Conservation (phyloP, 768 basidiomycete genomes). For the Mycena venus region DNA sequence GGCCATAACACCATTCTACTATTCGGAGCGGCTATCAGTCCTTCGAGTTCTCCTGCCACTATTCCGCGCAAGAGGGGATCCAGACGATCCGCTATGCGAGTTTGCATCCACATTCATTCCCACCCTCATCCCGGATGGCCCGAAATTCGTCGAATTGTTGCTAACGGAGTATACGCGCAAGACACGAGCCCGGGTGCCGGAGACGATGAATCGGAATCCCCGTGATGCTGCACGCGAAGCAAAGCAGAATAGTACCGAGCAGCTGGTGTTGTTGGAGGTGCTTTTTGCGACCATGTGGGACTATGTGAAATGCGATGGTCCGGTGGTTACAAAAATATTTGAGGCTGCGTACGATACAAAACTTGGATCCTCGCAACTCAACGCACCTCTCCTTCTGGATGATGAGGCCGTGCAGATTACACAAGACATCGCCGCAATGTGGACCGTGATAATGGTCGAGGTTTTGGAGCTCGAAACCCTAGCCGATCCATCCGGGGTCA, state of each 20-base stretch:
- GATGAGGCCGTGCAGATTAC: conserved; percentile 77
- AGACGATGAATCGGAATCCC: conserved; percentile 62
- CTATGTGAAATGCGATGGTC: conserved; percentile 74
- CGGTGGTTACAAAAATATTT: conserved; percentile 73
- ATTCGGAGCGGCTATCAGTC: conserved; percentile 81
- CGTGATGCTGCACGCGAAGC: conserved; percentile 74
- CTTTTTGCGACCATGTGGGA: conserved; percentile 93
- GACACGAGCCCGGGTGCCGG: conserved; percentile 63
- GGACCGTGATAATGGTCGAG: conserved; percentile 86
- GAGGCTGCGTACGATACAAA: conserved; percentile 73
- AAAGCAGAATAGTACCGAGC: conserved; percentile 83
- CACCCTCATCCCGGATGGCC: conserved; percentile 73
- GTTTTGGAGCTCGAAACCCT: conserved; percentile 84
- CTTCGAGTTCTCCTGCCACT: conserved; percentile 81
- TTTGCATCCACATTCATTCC: conserved; percentile 70
- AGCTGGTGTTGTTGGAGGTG: conserved; percentile 85
- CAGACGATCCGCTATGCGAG: conserved; percentile 64
- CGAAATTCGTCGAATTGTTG: conserved; percentile 71
- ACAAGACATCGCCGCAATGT: conserved; percentile 78
- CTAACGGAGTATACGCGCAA: conserved; percentile 73
- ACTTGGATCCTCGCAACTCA: conserved; percentile 75
- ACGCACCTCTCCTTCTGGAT: conserved; percentile 76
- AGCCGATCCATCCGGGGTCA: conserved; percentile 59
- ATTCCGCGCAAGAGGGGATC: conserved; percentile 76
- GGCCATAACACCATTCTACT: conserved; percentile 85